Conservation (phyloP, 192 early-diverging fungal species). For the Entrophospora sp. region DNA sequence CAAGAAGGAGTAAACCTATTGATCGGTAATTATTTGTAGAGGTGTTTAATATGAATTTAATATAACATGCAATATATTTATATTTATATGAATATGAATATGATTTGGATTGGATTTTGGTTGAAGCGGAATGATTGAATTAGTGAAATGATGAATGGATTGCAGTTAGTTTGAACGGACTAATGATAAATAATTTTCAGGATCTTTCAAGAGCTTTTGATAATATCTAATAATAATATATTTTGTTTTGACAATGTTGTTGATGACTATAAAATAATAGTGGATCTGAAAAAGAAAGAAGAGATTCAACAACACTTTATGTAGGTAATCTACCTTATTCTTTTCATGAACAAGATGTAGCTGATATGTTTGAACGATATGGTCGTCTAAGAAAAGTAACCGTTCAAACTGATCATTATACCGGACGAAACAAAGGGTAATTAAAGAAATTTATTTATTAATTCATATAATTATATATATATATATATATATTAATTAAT, state of each 20-base stretch:
- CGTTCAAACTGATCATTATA: slow-evolving; percentile 64
- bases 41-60: no score
- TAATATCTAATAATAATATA: slow-evolving; percentile 9
- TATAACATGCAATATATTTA: no score
- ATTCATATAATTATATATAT: background rate
- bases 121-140: no score
- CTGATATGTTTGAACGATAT: slow-evolving; percentile 67
- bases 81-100: no score
- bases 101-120: no score
- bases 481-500: background rate
- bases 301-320: slow-evolving; percentile 53
- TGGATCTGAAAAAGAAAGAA: slow-evolving; percentile 58
- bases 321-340: slow-evolving; percentile 71
- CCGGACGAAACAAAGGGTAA: slow-evolving; percentile 76
- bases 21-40: slow-evolving; percentile 33
- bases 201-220: no score
- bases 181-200: no score
- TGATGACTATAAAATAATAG: slow-evolving; percentile 30
- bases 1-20: slow-evolving; percentile 36
- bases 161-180: no score
- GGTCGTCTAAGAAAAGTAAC: slow-evolving; percentile 56
- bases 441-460: background rate
- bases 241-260: background rate
- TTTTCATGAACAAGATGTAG: slow-evolving; percentile 61
- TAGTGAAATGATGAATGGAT: no score